These are phyloP conservation scores for Karstenula rhodostoma DNA, from an alignment of 2,329 filamentous ascomycete species.

Conservation along the genomic window DNA sequence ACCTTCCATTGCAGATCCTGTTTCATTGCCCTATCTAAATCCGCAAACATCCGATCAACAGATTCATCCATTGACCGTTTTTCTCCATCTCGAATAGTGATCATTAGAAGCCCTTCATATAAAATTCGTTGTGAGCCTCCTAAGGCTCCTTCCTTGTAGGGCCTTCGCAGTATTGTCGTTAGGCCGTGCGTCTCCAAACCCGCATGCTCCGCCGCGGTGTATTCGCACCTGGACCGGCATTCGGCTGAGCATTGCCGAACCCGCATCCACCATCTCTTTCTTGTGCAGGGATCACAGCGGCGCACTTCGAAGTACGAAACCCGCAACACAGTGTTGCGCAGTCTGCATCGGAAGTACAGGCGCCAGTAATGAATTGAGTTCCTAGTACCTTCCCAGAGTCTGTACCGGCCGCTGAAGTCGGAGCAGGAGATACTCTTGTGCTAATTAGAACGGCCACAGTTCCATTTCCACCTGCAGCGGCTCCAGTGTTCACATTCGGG, in stretches of 20 bases:
- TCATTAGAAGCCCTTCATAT: constrained; percentile 21
- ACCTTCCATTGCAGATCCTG: neutral
- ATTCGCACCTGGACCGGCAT: constrained; percentile 37
- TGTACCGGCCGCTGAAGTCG: constrained; percentile 8
- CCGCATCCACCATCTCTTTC: constrained; percentile 48
- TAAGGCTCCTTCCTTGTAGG: constrained; percentile 28
- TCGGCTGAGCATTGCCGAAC: constrained; percentile 45
- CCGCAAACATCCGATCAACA: no score
- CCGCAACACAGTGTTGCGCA: constrained; percentile 39
- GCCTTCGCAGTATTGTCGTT: constrained; percentile 45
- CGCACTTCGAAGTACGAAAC: constrained; percentile 40
- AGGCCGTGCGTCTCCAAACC: constrained; percentile 45
- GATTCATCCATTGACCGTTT: neutral
- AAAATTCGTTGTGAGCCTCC: constrained; percentile 30
- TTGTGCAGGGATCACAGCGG: constrained; percentile 43
- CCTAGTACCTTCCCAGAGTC: constrained; percentile 16
- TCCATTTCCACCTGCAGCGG: constrained; percentile 11
- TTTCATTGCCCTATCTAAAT: neutral
- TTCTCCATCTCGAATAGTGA: no score
- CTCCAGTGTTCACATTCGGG: constrained; percentile 22
- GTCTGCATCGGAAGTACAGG: constrained; percentile 36
- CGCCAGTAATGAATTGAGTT: constrained; percentile 42
- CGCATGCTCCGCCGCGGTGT: constrained; percentile 47
- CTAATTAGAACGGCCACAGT: constrained; percentile 4
- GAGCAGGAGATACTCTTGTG: neutral